A percentile compares a stretch with the other conserved stretches of the same genome.
Conservation (phyloP, 768 basidiomycete genomes). For the Termitomyces heimii region DNA sequence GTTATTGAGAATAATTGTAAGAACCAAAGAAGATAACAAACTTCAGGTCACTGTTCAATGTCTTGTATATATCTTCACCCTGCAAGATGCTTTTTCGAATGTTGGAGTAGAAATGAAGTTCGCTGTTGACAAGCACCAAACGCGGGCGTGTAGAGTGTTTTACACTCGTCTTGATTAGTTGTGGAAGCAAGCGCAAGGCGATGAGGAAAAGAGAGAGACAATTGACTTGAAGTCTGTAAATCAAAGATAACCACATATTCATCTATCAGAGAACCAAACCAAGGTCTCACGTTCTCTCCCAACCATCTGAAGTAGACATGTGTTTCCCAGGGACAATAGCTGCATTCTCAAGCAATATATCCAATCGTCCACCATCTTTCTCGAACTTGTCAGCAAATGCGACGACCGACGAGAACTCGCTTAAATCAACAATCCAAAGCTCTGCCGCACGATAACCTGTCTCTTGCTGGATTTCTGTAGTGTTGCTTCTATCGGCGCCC, state of each 20-base stretch:
- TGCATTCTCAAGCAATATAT: slow-evolving; percentile 43
- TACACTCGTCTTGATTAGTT: slow-evolving; percentile 30
- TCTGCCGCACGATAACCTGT: slow-evolving; percentile 30
- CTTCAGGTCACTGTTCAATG: slow-evolving; percentile 23
- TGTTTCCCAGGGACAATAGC: slow-evolving; percentile 15
- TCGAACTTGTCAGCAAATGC: slow-evolving; percentile 29
- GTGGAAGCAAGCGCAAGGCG: slow-evolving; percentile 36
- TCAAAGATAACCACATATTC: not conserved
- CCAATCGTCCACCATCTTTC: slow-evolving; percentile 28
- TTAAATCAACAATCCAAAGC: slow-evolving; percentile 35
- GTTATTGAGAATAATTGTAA: not conserved
- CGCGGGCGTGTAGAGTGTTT: slow-evolving; percentile 25
- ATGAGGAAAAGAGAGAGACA: slow-evolving; percentile 35
- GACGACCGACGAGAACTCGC: slow-evolving; percentile 32
- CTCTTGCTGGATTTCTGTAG: slow-evolving; percentile 22
- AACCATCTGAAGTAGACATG: slow-evolving; percentile 32
- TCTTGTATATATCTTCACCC: slow-evolving; percentile 9
- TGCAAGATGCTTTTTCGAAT: slow-evolving; percentile 19
- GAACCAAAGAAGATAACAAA: not conserved
- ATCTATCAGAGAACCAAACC: not conserved
- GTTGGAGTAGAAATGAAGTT: slow-evolving; percentile 26
- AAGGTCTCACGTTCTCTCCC: slow-evolving; percentile 33
- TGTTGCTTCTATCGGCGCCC: not conserved
- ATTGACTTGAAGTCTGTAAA: slow-evolving; percentile 43
- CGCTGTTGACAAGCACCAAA: slow-evolving; percentile 38